A percentile compares a stretch with the other conserved stretches of the same genome.
phyloP scores from a whole-genome alignment of 805 yeast genomes.

The Yamadazyma kitorensis region DNA sequence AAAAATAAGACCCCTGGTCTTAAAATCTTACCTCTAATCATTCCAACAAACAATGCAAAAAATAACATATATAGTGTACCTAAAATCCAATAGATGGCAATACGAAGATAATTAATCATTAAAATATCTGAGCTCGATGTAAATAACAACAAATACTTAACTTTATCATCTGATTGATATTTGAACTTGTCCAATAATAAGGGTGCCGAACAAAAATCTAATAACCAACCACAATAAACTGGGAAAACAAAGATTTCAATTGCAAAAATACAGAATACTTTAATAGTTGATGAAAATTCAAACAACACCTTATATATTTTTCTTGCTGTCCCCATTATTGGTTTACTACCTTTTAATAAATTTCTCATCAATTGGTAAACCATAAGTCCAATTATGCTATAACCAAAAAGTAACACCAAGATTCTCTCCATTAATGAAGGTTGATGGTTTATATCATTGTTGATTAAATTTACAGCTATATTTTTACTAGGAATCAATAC shows the following conservation, averaged over 20 bases:
- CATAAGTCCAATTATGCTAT: conserved; percentile 21
- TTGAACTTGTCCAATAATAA: conserved; percentile 20
- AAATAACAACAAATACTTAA: conserved; percentile 8
- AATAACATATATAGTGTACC: conserved; percentile 88
- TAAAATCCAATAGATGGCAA: conserved; percentile 51
- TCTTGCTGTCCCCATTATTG: conserved; percentile 51
- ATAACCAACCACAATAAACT: conserved; percentile 73
- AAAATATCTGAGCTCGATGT: conserved; percentile 8
- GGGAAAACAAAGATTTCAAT: conserved; percentile 88
- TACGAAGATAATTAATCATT: conserved; percentile 15
- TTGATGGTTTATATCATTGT: conserved; percentile 14
- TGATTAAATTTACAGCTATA: conserved; percentile 17
- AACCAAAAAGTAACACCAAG: conserved; percentile 34
- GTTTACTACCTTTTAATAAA: conserved; percentile 34
- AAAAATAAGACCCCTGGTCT: conserved; percentile 90
- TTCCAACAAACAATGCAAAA: conserved; percentile 82
- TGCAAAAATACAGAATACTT: conserved; percentile 71
- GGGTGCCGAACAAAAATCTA: conserved; percentile 70
- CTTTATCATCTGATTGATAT: background rate
- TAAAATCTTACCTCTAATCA: conserved; percentile 68
- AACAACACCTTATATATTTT: conserved; percentile 49
- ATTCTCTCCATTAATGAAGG: conserved; percentile 37
- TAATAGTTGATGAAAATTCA: conserved; percentile 59
- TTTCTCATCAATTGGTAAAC: conserved; percentile 27
- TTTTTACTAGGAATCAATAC: conserved; percentile 18